Evolutionary conservation across 1,284 basidiomycete genomes (phyloP), one percentile per base, ranked within the genome.

Genomic region (Trichosporon sp.): DNA sequence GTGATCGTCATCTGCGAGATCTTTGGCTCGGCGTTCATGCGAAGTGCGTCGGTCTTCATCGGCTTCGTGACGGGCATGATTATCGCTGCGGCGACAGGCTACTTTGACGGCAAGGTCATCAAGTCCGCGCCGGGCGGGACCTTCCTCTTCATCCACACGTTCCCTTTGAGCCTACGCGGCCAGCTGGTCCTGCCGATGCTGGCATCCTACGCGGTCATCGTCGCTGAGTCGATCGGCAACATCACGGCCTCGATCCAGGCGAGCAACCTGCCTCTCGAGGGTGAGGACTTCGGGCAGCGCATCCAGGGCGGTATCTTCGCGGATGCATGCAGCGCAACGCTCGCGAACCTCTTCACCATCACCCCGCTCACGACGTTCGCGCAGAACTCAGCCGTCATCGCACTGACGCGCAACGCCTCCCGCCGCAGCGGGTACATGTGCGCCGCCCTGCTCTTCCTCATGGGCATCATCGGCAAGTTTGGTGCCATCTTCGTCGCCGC

Each of bases 221-320:
- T 73, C 13, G 71, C 70, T 10, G 73, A 74, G 65, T 70, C 71
- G 4, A 71, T 72, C 52, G 72, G 71, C 32, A 73, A 74, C 56
- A 67, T 74, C 56, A 72, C 71, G 14, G 69, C 69, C 25, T 69
- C 67, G 6, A 57, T 64, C 44, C 71, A 74, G 57, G 71, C 71
- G 19, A 70, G 69, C 5, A 56, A 69, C 13, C 21, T 71, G 54
- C 57, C 58, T 4, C 69, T 74, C 56, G 34, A 59, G 14, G 71
- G 71, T 16, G 66, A 70, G n/a, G 59, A 57, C 13, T 74, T 74
- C 59, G 65, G 67, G 65, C 58, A 59, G 16, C 62, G 73, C 25
- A 65, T 74, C 14, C 73, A 74, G 49, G 73, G 73, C 31, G 73
- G 73, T 56, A 70, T 74, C 61, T 68, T 74, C 25, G 71, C 73